Conservation (phyloP, 495 filamentous ascomycete species). For the Oidiodendron maius region DNA sequence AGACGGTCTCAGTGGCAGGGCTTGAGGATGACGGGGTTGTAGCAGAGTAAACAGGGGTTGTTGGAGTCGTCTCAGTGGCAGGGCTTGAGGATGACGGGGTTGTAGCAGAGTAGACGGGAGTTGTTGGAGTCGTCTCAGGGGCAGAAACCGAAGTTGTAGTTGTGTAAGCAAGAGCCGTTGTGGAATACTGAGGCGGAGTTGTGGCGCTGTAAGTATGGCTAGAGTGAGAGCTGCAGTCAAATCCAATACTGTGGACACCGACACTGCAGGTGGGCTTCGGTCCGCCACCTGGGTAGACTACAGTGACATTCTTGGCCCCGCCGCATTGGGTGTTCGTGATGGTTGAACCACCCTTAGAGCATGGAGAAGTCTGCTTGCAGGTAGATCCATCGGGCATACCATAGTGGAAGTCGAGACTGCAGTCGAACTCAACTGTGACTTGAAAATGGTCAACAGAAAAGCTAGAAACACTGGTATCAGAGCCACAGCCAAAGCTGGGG, state of each 20-base stretch:
- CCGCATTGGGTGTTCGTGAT: slow-evolving; percentile 84
- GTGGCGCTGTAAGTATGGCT: slow-evolving; percentile 34
- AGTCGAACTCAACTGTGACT: slow-evolving; percentile 65
- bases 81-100: slow-evolving; percentile 33
- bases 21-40: neutral
- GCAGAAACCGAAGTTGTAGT: slow-evolving; percentile 5
- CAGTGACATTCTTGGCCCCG: slow-evolving; percentile 73
- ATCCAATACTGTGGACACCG: slow-evolving; percentile 70
- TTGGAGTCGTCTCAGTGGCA: slow-evolving; percentile 36
- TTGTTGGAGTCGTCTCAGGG: slow-evolving; percentile 15
- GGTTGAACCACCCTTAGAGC: slow-evolving; percentile 56
- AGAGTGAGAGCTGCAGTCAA: slow-evolving; percentile 57
- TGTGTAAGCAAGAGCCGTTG: slow-evolving; percentile 18
- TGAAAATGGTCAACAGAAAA: slow-evolving; percentile 74
- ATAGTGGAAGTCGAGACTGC: slow-evolving; percentile 76
- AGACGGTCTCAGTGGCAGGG: slow-evolving; percentile 39
- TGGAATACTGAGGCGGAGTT: slow-evolving; percentile 13
- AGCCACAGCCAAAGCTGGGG: slow-evolving; percentile 47
- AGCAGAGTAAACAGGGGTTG: slow-evolving; percentile 33
- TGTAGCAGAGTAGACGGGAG: slow-evolving; percentile 14
- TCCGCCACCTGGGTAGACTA: slow-evolving; percentile 55
- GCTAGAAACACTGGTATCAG: slow-evolving; percentile 36
- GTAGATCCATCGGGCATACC: slow-evolving; percentile 70
- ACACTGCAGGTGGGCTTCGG: slow-evolving; percentile 56
- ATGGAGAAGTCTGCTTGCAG: slow-evolving; percentile 68